These are phyloP conservation scores for Seiridium cupressi DNA, from an alignment of 2,329 filamentous ascomycete genomes.

Conservation along the genomic window DNA sequence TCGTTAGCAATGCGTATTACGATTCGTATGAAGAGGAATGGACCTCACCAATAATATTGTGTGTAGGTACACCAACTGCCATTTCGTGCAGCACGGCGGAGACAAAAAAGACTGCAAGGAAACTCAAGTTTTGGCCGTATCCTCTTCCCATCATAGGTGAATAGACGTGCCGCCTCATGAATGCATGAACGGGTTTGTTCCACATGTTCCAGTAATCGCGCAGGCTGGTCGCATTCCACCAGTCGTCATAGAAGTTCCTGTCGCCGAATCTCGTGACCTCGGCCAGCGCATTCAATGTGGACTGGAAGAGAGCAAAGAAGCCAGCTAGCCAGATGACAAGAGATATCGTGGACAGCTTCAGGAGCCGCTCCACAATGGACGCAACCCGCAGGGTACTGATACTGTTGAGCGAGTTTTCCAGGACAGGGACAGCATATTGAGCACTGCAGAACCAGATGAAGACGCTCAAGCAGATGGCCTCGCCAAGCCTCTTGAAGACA, in stretches of 20 bases:
- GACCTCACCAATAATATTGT: conserved; percentile 78
- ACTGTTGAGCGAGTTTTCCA: conserved; percentile 86
- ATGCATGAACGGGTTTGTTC: conserved; percentile 97
- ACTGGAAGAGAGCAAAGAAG: conserved; percentile 96
- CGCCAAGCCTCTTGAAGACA: conserved; percentile 76
- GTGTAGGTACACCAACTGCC: conserved; percentile 89
- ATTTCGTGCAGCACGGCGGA: conserved; percentile 90
- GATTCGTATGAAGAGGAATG: not conserved
- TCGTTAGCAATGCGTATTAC: conserved; percentile 3
- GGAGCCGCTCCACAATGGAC: conserved; percentile 81
- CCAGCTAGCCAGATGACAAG: conserved; percentile 96
- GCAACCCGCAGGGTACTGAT: conserved; percentile 77
- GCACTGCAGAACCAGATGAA: conserved; percentile 96
- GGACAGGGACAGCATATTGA: conserved; percentile 88
- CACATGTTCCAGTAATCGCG: conserved; percentile 92
- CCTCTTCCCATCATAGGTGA: conserved; percentile 83
- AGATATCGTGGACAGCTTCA: conserved; percentile 95
- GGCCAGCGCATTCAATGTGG: conserved; percentile 84
- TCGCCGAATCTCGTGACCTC: conserved; percentile 90
- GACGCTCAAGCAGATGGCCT: conserved; percentile 74
- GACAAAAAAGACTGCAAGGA: conserved; percentile 80
- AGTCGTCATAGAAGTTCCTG: conserved; percentile 92
- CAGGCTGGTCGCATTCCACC: conserved; percentile 92
- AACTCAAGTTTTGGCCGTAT: conserved; percentile 68
- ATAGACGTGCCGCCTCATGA: conserved; percentile 94